phyloP scores from a whole-genome alignment of 2,329 filamentous ascomycete genomes.

The Fusarium sp. region DNA sequence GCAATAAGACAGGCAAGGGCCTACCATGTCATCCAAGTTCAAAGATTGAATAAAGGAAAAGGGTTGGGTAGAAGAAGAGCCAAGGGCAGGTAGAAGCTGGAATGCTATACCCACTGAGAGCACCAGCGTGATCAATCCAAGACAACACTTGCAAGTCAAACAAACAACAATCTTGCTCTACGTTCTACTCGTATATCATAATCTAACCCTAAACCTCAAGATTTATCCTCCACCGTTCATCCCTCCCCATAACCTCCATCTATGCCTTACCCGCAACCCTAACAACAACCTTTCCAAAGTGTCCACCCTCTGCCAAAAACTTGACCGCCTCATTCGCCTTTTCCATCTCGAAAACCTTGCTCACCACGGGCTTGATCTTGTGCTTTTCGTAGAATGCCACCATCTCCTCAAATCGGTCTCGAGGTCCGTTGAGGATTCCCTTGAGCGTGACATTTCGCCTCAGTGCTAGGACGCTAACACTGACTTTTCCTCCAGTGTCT shows the following conservation, averaged over 20 bases:
- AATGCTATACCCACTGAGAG: not conserved
- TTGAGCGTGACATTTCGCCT: conserved; percentile 60
- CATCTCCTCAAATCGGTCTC: conserved; percentile 66
- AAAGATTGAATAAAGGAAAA: not conserved
- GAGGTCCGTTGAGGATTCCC: conserved; percentile 71
- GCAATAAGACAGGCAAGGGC: not conserved
- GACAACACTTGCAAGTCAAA: not conserved
- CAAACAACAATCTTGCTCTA: not conserved
- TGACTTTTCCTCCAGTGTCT: conserved; percentile 55
- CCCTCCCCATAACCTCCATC: not conserved
- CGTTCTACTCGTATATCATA: not conserved
- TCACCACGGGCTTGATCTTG: conserved; percentile 60
- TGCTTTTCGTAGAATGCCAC: conserved; percentile 57
- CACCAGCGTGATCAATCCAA: not conserved
- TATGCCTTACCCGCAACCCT: conserved; percentile 49
- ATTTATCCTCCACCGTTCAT: not conserved
- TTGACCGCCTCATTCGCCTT: conserved; percentile 62
- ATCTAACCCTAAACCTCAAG: not conserved
- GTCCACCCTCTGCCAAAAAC: conserved; percentile 63
- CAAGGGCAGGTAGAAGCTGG: not conserved
- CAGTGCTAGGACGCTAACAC: conserved; percentile 69
- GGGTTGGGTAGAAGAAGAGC: not conserved
- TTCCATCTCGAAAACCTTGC: conserved; percentile 59
- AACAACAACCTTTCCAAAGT: conserved; percentile 70
- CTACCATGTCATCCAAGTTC: not conserved